Evolutionary conservation across 345 rosid species (phyloP), one percentile per base, ranked within the genome.

Genomic region (Psidium guajava): DNA sequence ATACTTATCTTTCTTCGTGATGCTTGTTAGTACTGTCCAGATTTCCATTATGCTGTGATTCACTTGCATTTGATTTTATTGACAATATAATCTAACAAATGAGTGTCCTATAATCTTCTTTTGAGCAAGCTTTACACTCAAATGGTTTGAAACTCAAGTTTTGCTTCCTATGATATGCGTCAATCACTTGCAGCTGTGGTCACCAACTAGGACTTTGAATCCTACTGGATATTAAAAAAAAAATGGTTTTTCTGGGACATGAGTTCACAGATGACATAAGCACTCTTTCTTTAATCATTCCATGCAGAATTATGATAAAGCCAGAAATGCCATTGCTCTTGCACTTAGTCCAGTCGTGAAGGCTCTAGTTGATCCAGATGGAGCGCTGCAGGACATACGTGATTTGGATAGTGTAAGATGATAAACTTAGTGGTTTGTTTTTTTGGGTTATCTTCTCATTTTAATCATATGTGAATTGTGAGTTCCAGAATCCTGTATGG

Each of bases 271-370:
- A 69, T 69, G 47, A 69, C 80, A 28, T 86, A 18, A 69, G 25
- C 7, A 0, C 80, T 36, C 80, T 69, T 36, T 85, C 80, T 69
- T 36, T 22, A 69, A 32, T 69, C 24, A 69, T 69, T 85, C 77
- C 51, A 1, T 88, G 88, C 93, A 97, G 98, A 89, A 96, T 49
- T 95, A 95, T 91, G 98, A 95, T 87, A 97, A 95, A 93, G 94
- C 94, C 84, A 97, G 98, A 90, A 97, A 97, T 88, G 95, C 98
- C 11, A 10, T 97, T 75, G 99, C 99, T 64, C 98, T 97, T 89
- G 98, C 98, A 58, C 86, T 97, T 83, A 97, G 99, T 87, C 98
- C 99, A 15, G 98, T 97, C 8, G 98, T 97, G 54, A 96, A 84
- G 91, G 99, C 99, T 87, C 95, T 97, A 51, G 87, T 96, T 58